Evolutionary conservation across 257 asterid species (phyloP).

Genomic region (Parsonsia alboflavescens): DNA sequence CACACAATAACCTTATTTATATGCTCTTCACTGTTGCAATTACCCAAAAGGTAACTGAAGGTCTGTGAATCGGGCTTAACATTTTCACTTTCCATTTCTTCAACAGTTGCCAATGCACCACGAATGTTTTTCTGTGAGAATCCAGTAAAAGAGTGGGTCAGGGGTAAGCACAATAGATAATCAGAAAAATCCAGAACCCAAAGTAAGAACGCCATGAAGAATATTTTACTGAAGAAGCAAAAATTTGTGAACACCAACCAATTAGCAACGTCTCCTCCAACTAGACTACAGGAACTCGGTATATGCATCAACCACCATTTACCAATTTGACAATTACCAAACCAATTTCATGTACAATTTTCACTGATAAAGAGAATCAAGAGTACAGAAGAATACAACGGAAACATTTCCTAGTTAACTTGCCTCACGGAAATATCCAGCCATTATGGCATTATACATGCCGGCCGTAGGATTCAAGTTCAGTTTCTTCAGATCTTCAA

Average conservation of each 20-base stretch:
- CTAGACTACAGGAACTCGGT: neutral
- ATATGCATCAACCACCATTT: neutral
- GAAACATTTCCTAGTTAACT: neutral
- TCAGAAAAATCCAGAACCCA: conserved; percentile 23
- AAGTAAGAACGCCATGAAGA: neutral
- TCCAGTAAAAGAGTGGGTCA: conserved; percentile 25
- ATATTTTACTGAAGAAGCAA: neutral
- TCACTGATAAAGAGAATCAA: neutral
- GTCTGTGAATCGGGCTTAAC: conserved; percentile 75
- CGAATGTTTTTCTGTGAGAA: conserved; percentile 55
- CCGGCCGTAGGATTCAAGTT: conserved; percentile 45
- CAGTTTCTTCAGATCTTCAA: conserved; percentile 46
- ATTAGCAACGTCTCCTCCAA: neutral
- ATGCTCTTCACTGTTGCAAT: conserved; percentile 56
- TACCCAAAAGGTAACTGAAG: conserved; percentile 67
- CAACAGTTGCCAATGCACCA: conserved; percentile 56
- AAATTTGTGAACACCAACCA: neutral
- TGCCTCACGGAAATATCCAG: conserved; percentile 84
- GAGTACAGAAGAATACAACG: neutral
- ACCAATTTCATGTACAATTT: neutral
- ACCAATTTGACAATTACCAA: neutral
- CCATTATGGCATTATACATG: conserved; percentile 69
- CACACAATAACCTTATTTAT: conserved; percentile 48
- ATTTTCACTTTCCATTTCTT: conserved; percentile 72
- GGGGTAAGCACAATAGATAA: neutral